Evolutionary conservation across 768 basidiomycete species (phyloP), one percentile per base, ranked within the genome.

Genomic region (Paxillus ammoniavirescens): DNA sequence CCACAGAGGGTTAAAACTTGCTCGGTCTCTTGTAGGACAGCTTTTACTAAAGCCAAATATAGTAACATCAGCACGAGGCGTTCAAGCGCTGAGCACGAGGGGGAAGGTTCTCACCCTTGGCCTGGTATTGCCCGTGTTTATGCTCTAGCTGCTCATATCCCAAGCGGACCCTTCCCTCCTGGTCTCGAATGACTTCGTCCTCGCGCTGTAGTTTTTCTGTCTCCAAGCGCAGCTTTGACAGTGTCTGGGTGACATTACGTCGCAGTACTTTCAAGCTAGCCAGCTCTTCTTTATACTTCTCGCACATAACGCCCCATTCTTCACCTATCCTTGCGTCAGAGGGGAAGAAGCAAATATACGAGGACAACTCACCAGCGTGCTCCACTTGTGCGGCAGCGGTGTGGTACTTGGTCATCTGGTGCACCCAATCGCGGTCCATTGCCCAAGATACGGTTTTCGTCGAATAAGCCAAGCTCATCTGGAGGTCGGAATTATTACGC

Each of bases 391-490:
- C 72, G 18, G 75, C 63, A 10, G 71, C 69, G 52, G 72, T 65
- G 15, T 75, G 68, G 52, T 76, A 77, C 55, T 80, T 80, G 35
- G 76, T 73, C 53, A 86, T 73, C 58, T 84, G 82, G 8, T 76
- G 76, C 26, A 77, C 74, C 72, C 83, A 77, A 49, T 84, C 84
- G 12, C 75, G 77, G 54, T 84, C 79, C 69, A 87, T 87, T 23
- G 87, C 87, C 87, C 87, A 89, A 36, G 86, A 86, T 8, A 89
- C 87, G 5, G 81, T 79, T 70, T 89, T 89, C 15, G 76, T 68
- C 28, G 82, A 72, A 55, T 84, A 82, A 33, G 67, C 71, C 58
- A 75, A 61, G 40, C 78, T 81, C 55, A 79, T 70, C 50, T 72
- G 66, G 62, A 76, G 72, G 47, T 72, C 73, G 54, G 70, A 74